Base-by-base conservation (phyloP, 345 rosid species). In the Camelina sativa region DNA sequence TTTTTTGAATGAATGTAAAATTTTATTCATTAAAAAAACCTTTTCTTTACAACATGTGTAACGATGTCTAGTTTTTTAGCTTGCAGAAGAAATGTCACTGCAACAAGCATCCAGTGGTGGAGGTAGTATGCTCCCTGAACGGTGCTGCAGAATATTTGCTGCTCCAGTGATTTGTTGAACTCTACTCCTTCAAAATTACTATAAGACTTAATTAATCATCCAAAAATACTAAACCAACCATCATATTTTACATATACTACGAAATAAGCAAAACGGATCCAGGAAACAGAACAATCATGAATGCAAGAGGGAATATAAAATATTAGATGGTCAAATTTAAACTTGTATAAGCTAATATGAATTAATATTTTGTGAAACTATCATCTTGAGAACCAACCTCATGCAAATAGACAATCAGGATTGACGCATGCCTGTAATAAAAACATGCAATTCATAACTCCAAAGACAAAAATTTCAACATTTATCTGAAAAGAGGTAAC, bases 381-480 rank as follows among this genome's bases (percentile, higher is more conserved):
- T 87, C 96, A 62, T 88, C 92, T 51, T 84, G 87, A 53, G 88
- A 86, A 16, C 96, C 92, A 78, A 82, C 74, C 63, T 88, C 92
- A 22, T 90, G 92, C 88, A 90, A 81, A 80, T 88, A 90, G 81
- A 74, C 94, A 89, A 74, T 87, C 92, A 57, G 89, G 89, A 80
- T 81, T 88, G 69, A 73, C 75, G 80, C 96, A 90, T 41, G 92
- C 85, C 95, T 87, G 79, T 63, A 47, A 52, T 59, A 81, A 56
- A 80, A 78, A 61, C 53, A 38, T 13, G 79, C 66, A 70, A 34
- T 58, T 53, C 53, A 76, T 65, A 51, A 66, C 13, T 20, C 56
- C 62, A 8, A 16, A 5, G 30, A 4, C 30, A 66, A 16, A 23
- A 15, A 65, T 62, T 51, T 53, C 23, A 64, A 46, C 16, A 47